A percentile compares a stretch with the other conserved stretches of the same genome.
These are phyloP conservation scores for Hypericum androsaemum DNA, from an alignment of 345 rosid species.

Conservation along the genomic window DNA sequence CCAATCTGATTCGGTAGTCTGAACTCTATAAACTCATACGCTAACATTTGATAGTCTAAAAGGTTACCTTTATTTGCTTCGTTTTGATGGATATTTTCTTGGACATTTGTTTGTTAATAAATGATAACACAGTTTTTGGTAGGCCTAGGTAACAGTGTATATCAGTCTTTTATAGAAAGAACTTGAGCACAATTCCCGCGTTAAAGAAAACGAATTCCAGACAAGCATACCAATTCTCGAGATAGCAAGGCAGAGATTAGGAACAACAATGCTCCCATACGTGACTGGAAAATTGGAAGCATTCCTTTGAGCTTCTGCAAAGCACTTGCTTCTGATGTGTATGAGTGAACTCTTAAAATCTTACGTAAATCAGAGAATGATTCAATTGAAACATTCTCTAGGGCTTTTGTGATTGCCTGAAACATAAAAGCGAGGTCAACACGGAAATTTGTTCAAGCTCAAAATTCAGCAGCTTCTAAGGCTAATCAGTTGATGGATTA, in stretches of 20 bases:
- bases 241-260: constrained; percentile 92
- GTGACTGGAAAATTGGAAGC: constrained; percentile 73
- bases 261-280: constrained; percentile 91
- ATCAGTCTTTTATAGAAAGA: not conserved
- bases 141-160: too few relatives aligned
- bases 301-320: constrained; percentile 43
- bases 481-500: too few relatives aligned
- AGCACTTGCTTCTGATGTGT: constrained; percentile 40
- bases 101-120: too few relatives aligned
- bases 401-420: constrained; percentile 47
- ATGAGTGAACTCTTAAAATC: constrained; percentile 54
- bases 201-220: not conserved
- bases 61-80: too few relatives aligned
- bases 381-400: constrained; percentile 61
- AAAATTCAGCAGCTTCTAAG: not conserved
- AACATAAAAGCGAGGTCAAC: constrained; percentile 7
- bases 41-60: too few relatives aligned
- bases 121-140: too few relatives aligned
- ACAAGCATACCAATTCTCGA: constrained; percentile 84
- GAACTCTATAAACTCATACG: too few relatives aligned
- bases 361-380: constrained; percentile 74
- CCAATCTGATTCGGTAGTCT: too few relatives aligned
- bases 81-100: too few relatives aligned
- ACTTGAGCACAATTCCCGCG: not conserved
- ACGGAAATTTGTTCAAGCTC: not conserved